These are phyloP conservation scores for Speleostelium caveatum DNA, from an alignment of 78 protist species.

Conservation along the genomic window DNA sequence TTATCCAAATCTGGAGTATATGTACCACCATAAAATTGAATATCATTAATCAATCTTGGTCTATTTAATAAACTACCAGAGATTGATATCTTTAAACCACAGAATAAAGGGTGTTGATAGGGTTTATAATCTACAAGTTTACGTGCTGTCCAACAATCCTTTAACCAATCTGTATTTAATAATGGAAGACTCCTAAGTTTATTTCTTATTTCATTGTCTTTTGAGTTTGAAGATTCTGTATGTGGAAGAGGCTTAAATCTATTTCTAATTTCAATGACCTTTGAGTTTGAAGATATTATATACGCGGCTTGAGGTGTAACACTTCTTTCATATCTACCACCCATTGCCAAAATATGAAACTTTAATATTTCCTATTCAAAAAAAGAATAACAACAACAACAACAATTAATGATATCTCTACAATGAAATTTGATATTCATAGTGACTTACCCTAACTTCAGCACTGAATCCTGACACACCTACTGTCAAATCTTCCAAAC, in stretches of 20 bases:
- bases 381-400: background rate
- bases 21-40: background rate
- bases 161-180: background rate
- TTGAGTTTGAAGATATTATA: background rate
- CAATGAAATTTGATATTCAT: background rate
- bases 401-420: background rate
- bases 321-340: background rate
- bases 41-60: background rate
- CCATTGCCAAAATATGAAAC: background rate
- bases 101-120: conserved; percentile 1
- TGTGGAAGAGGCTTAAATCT: background rate
- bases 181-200: background rate
- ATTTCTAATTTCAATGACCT: background rate
- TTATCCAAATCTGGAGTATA: background rate
- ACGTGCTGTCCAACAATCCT: background rate
- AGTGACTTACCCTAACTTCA: background rate
- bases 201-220: background rate
- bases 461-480: background rate
- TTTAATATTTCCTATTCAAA: background rate
- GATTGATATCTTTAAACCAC: background rate
- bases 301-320: background rate
- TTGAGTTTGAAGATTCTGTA: background rate
- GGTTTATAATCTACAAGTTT: background rate
- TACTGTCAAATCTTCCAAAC: background rate
- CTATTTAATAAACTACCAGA: background rate